phyloP scores from a whole-genome alignment of 2,329 filamentous ascomycete species.

The Fusarium redolens region DNA sequence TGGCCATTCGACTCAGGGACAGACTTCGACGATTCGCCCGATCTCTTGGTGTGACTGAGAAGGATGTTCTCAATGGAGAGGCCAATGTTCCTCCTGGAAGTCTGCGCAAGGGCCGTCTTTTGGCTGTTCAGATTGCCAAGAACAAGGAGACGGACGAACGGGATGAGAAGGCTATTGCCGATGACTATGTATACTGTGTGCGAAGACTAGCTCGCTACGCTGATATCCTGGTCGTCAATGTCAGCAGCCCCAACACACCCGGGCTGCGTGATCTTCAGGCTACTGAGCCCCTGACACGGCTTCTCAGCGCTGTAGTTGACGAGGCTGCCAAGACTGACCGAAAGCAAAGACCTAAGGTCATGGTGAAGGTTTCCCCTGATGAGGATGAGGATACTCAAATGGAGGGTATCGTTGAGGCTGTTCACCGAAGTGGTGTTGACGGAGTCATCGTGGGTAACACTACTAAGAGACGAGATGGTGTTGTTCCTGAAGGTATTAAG shows the following conservation, averaged over 20 bases:
- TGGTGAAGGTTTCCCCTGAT: slow-evolving; percentile 98
- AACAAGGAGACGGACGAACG: slow-evolving; percentile 91
- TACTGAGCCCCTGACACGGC: slow-evolving; percentile 81
- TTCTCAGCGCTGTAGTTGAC: slow-evolving; percentile 84
- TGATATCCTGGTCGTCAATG: slow-evolving; percentile 97
- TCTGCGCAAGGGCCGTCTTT: slow-evolving; percentile 77
- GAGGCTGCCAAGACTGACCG: slow-evolving; percentile 77
- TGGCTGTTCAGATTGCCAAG: slow-evolving; percentile 95
- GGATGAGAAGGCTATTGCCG: slow-evolving; percentile 83
- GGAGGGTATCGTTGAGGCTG: slow-evolving; percentile 86
- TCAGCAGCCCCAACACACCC: slow-evolving; percentile 95
- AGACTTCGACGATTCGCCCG: slow-evolving; percentile 83
- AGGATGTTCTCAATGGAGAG: slow-evolving; percentile 79
- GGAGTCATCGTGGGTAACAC: slow-evolving; percentile 98
- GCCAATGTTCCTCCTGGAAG: slow-evolving; percentile 86
- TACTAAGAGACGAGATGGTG: slow-evolving; percentile 81
- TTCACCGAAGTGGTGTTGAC: slow-evolving; percentile 86
- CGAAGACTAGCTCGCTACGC: slow-evolving; percentile 85
- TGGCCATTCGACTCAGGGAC: slow-evolving; percentile 82
- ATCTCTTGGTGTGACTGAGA: slow-evolving; percentile 75
- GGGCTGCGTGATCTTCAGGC: slow-evolving; percentile 89
- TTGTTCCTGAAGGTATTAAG: slow-evolving; percentile 74
- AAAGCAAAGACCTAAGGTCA: slow-evolving; percentile 75
- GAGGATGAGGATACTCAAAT: slow-evolving; percentile 89
- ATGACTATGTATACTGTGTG: slow-evolving; percentile 91